phyloP scores from a whole-genome alignment of 305 asterid genomes.

The Fraxinus ornus region DNA sequence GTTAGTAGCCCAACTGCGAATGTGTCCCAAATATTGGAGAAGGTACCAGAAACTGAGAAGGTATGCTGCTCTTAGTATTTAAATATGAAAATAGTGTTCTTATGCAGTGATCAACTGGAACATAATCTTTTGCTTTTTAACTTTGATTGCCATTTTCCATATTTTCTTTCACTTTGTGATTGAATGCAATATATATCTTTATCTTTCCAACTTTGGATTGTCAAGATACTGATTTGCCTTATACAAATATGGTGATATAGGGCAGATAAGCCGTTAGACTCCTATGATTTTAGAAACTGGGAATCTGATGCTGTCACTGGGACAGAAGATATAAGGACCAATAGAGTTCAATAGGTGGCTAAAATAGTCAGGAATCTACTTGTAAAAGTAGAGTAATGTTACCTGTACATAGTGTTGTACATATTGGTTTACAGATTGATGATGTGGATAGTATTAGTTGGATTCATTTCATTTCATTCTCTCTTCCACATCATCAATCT shows the following conservation, averaged over 20 bases:
- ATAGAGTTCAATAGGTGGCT: background rate
- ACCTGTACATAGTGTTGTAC: background rate
- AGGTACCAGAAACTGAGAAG: slow-evolving; percentile 83
- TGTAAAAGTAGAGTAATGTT: background rate
- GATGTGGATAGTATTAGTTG: background rate
- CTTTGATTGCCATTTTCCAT: background rate
- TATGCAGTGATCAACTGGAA: slow-evolving; percentile 6
- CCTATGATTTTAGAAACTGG: background rate
- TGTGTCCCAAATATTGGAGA: slow-evolving; percentile 77
- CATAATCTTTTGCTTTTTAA: background rate
- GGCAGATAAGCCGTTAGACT: background rate
- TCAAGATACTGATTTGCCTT: slow-evolving; percentile 1
- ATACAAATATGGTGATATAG: background rate
- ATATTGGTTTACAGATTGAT: background rate
- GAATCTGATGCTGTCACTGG: background rate
- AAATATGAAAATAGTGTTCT: slow-evolving; percentile 16
- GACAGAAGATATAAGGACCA: background rate
- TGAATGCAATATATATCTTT: background rate
- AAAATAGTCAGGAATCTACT: background rate
- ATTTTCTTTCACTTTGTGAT: background rate
- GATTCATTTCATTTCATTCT: background rate
- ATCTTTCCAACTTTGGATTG: background rate
- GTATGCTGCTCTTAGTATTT: slow-evolving; percentile 39
- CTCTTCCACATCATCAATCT: background rate
- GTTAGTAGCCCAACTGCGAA: slow-evolving; percentile 90